phyloP scores from a whole-genome alignment of 257 asterid genomes.

The Solanum chmielewskii region DNA sequence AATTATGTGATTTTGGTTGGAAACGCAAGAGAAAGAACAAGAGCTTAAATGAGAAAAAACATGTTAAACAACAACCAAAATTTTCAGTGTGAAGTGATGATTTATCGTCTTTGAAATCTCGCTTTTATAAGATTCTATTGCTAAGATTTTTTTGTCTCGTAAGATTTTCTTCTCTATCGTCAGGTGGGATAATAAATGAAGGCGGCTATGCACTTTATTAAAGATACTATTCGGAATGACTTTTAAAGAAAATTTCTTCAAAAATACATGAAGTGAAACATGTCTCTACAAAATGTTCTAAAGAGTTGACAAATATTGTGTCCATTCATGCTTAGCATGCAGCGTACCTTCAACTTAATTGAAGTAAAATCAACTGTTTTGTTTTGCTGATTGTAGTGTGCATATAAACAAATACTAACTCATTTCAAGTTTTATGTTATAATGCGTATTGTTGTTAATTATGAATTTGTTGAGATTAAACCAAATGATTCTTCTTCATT shows the following conservation, averaged over 20 bases:
- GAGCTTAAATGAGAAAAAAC: slow-evolving; percentile 69
- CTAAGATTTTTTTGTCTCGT: not conserved
- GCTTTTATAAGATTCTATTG: not conserved
- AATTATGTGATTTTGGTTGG: slow-evolving; percentile 32
- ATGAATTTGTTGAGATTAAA: not conserved
- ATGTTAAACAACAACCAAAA: slow-evolving; percentile 43
- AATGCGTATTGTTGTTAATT: not conserved
- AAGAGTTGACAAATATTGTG: too few species aligned
- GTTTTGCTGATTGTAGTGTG: too few species aligned
- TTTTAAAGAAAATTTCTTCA: slow-evolving; percentile 36
- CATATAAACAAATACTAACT: too few species aligned
- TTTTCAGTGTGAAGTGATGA: slow-evolving; percentile 83
- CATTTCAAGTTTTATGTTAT: not conserved
- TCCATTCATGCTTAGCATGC: too few species aligned
- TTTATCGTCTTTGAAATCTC: not conserved
- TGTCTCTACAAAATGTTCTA: too few species aligned
- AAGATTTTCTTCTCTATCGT: not conserved
- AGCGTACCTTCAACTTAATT: too few species aligned
- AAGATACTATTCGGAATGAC: slow-evolving; percentile 83
- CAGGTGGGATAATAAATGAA: slow-evolving; percentile 93
- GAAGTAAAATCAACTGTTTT: too few species aligned
- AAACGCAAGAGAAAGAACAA: slow-evolving; percentile 38
- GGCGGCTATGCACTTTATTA: slow-evolving; percentile 66
- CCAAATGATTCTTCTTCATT: not conserved
- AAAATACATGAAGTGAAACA: too few species aligned